Percentiles rank a stretch among this genome's conserved stretches.
Conservation (phyloP, 2,329 filamentous ascomycete species). For the Microascus cirrosus region DNA sequence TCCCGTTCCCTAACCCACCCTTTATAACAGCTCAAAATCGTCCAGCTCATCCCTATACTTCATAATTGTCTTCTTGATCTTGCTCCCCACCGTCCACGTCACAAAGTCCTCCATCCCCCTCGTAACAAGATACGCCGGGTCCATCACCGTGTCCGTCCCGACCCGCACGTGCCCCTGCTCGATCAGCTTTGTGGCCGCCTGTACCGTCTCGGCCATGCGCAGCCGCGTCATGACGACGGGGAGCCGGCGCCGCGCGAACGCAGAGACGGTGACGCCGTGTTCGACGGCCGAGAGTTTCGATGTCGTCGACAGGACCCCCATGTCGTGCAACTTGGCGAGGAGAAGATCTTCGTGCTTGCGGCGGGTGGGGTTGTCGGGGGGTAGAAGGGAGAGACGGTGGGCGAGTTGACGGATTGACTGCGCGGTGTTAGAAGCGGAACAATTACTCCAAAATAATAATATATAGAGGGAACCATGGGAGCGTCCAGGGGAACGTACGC, state of each 20-base stretch:
- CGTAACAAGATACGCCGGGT: constrained; percentile 81
- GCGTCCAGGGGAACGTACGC: constrained; percentile 37
- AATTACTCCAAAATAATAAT: not conserved
- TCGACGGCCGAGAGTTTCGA: constrained; percentile 79
- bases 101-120: constrained; percentile 91
- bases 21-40: constrained; percentile 84
- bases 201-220: constrained; percentile 84
- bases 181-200: constrained; percentile 74
- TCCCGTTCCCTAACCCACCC: not conserved
- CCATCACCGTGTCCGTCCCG: constrained; percentile 80
- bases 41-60: constrained; percentile 91
- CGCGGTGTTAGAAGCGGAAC: not conserved
- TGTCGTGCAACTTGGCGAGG: constrained; percentile 84
- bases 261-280: constrained; percentile 76
- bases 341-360: constrained; percentile 78
- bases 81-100: constrained; percentile 90
- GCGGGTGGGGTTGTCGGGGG: constrained; percentile 65
- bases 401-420: constrained; percentile 63
- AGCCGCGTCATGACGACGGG: constrained; percentile 85
- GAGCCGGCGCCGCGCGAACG: constrained; percentile 73
- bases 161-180: constrained; percentile 92
- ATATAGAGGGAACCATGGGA: not conserved
- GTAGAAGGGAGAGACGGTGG: constrained; percentile 75
- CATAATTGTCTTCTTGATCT: constrained; percentile 95
- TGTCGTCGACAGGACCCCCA: constrained; percentile 70